A percentile compares a stretch with the other conserved stretches of the same genome.
Conservation (phyloP, 75 land plant genomes). For the Sequoiadendron giganteum region DNA sequence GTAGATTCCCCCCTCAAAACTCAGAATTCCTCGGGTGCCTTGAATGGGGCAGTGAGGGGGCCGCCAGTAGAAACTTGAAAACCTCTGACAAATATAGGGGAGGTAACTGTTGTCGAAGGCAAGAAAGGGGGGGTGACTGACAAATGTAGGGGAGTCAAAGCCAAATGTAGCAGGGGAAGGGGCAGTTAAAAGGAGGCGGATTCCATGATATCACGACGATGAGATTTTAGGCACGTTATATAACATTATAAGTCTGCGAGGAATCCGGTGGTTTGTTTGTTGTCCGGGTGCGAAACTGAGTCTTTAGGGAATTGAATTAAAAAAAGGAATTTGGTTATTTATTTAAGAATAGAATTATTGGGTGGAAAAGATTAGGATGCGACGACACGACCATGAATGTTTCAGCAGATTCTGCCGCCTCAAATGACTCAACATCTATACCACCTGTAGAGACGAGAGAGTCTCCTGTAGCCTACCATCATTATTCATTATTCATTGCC, state of each 20-base stretch:
- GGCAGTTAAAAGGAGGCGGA: not conserved
- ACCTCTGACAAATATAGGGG: not conserved
- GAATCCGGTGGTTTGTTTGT: not conserved
- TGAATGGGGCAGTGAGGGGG: too few species aligned
- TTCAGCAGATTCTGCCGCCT: constrained; percentile 10
- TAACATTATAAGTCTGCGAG: not conserved
- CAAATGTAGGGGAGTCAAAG: not conserved
- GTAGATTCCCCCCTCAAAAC: not conserved
- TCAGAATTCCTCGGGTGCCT: too few species aligned
- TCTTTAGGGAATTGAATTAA: not conserved
- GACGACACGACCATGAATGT: constrained; percentile 13
- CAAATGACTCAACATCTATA: not conserved
- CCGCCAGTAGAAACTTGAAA: too few species aligned
- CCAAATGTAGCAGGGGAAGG: not conserved
- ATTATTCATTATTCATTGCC: not conserved
- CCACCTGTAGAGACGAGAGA: not conserved
- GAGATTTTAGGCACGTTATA: not conserved
- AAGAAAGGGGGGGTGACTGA: not conserved
- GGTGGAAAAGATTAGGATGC: constrained; percentile 9
- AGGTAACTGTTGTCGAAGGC: not conserved
- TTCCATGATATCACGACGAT: not conserved
- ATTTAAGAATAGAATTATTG: not conserved
- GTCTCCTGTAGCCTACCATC: not conserved
- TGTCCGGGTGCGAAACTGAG: not conserved
- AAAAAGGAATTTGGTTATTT: not conserved